These are phyloP conservation scores for Talaromyces adpressus DNA, from an alignment of 495 filamentous ascomycete species.

Conservation along the genomic window DNA sequence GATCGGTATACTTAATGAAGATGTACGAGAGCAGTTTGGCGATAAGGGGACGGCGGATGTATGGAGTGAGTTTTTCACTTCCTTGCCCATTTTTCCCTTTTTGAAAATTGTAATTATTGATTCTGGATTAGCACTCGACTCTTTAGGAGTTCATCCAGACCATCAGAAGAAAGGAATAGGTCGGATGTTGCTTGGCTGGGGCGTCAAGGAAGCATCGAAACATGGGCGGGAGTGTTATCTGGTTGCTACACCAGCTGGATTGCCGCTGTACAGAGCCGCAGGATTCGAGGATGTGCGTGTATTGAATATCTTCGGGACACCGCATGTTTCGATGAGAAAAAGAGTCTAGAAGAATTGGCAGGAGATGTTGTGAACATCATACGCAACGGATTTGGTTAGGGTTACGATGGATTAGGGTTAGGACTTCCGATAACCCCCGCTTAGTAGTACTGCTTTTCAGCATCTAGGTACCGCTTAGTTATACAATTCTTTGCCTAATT, in stretches of 20 bases:
- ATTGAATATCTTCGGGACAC: not conserved
- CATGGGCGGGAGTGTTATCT: not conserved
- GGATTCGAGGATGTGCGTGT: not conserved
- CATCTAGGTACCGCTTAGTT: too few species aligned
- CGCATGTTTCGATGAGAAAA: not conserved
- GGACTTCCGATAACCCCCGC: not conserved
- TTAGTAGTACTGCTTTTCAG: not conserved
- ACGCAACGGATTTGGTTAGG: not conserved
- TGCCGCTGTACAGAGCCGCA: not conserved
- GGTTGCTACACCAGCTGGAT: not conserved
- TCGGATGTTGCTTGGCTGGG: not conserved
- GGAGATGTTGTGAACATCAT: not conserved
- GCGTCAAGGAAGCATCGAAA: not conserved
- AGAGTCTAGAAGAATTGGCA: not conserved
- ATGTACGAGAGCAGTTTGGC: not conserved
- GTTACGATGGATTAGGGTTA: not conserved
- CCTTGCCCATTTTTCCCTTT: not conserved
- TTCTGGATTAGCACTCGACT: not conserved
- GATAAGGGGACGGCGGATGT: not conserved
- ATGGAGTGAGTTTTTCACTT: not conserved
- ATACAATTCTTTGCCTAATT: not conserved
- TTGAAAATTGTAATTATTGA: not conserved
- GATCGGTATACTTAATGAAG: not conserved
- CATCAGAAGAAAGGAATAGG: not conserved
- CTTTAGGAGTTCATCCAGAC: not conserved